phyloP scores from a whole-genome alignment of 2,329 filamentous ascomycete species.

The Aspergillus chevalieri region DNA sequence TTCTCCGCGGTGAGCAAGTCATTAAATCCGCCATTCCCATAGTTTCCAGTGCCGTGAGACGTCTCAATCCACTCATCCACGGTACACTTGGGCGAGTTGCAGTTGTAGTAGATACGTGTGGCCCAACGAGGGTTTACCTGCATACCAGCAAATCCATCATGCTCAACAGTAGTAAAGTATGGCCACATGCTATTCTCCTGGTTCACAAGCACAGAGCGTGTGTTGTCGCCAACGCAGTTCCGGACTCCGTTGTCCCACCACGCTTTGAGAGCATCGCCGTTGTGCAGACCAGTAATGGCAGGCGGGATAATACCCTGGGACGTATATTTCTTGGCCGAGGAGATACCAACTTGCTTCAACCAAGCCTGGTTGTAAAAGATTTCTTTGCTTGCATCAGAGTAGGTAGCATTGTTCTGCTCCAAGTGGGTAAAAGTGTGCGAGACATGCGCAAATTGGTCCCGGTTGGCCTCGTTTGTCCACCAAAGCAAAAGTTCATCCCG shows the following conservation, averaged over 20 bases:
- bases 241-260: slow-evolving; percentile 56
- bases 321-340: slow-evolving; percentile 44
- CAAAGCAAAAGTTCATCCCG: slow-evolving; percentile 49
- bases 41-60: slow-evolving; percentile 37
- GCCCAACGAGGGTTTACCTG: slow-evolving; percentile 56
- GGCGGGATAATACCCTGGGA: slow-evolving; percentile 54
- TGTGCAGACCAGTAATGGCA: slow-evolving; percentile 59
- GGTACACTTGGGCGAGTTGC: slow-evolving; percentile 52
- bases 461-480: slow-evolving; percentile 47
- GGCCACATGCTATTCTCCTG: slow-evolving; percentile 50
- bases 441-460: slow-evolving; percentile 52
- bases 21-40: slow-evolving; percentile 44
- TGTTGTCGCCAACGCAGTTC: slow-evolving; percentile 60
- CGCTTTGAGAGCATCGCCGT: slow-evolving; percentile 56
- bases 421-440: slow-evolving; percentile 59
- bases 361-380: slow-evolving; percentile 57
- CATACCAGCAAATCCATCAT: slow-evolving; percentile 52
- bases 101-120: slow-evolving; percentile 61
- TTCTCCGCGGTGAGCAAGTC: slow-evolving; percentile 48
- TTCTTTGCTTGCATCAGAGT: slow-evolving; percentile 51
- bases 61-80: slow-evolving; percentile 56
- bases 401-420: slow-evolving; percentile 56
- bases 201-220: slow-evolving; percentile 50
- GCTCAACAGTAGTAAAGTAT: slow-evolving; percentile 45
- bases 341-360: slow-evolving; percentile 50